phyloP scores from a whole-genome alignment of 306 rosid species.

The Pyrus betulifolia region DNA sequence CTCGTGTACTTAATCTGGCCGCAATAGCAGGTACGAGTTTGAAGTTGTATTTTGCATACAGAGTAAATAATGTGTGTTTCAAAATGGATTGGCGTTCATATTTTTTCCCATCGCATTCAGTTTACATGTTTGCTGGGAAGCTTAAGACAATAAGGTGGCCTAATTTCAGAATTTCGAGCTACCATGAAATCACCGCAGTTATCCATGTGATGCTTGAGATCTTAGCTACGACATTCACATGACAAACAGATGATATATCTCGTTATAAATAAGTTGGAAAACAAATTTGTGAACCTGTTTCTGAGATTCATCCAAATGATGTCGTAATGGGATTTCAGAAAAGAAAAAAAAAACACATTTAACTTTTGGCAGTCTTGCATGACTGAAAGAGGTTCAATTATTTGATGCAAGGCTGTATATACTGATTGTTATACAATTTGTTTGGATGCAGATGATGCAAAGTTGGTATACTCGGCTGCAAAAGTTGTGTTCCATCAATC shows the following conservation, averaged over 20 bases:
- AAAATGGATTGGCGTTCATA: not conserved
- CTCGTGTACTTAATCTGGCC: constrained; percentile 41
- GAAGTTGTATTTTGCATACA: not conserved
- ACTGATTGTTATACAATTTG: not conserved
- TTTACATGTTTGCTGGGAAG: not conserved
- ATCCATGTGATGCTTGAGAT: not conserved
- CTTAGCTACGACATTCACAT: not conserved
- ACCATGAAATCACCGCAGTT: not conserved
- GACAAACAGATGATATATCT: not conserved
- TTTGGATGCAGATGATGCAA: constrained; percentile 33
- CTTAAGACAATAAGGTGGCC: not conserved
- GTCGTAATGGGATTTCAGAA: not conserved
- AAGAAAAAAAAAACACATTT: too few species aligned
- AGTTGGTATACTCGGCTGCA: constrained; percentile 23
- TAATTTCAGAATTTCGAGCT: not conserved
- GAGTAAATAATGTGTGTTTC: not conserved
- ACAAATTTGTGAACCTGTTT: not conserved
- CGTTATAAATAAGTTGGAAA: not conserved
- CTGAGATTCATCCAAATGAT: not conserved
- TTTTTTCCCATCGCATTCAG: not conserved
- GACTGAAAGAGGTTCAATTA: not conserved
- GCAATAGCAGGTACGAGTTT: constrained; percentile 45
- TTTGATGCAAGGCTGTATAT: not conserved
- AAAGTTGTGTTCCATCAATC: constrained; percentile 25
- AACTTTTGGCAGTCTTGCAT: not conserved